Evolutionary conservation across 495 filamentous ascomycete species (phyloP), one percentile per base, ranked within the genome.

Genomic region (Oleoguttula mirabilis): DNA sequence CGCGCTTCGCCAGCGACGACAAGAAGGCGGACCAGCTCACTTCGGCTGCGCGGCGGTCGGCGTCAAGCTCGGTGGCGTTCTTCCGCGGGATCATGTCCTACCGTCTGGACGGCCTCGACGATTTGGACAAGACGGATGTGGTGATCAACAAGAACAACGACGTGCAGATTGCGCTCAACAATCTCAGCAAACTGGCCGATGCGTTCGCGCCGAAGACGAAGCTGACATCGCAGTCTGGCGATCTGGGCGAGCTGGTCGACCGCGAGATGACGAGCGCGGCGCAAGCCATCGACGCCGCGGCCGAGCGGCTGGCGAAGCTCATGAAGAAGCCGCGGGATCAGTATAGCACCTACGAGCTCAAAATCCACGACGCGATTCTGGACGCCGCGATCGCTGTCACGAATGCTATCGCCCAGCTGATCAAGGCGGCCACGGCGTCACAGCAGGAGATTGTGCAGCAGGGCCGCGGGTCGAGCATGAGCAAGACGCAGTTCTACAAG

Each of bases 391-490:
- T 88, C 60, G 90, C 92, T 1, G 85, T 98, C 39, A 95, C 90
- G n/a, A 88, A 79, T 50, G 90, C 90, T 14, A 95, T 98, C 51
- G 84, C 86, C 0, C 84, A 87, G 59, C 73, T 98, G 37, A 94
- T 98, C 72, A 88, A 90, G 64, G 92, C 90, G 5, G 90, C 90
- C 45, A 95, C 92, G 2, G 78, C 73, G 25, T 88, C 86, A 1
- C 90, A 98, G 58, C 80, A 94, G 58, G 90, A 98, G 63, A 98
- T 98, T 56, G 90, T 98, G n/a, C 78, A 85, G 32, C 84, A 94
- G 56, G 90, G 90, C 12, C 79, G 84, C 10, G 90, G 90, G 40
- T 21, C 22, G 1, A 81, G 76, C 41, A 82, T 84, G 27, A 90
- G 86, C 28, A 72, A 76, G 19, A 88, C 88, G n/a, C 84, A 86